Evolutionary conservation across 768 basidiomycete genomes (phyloP).

Genomic region (Tulasnella sp.): DNA sequence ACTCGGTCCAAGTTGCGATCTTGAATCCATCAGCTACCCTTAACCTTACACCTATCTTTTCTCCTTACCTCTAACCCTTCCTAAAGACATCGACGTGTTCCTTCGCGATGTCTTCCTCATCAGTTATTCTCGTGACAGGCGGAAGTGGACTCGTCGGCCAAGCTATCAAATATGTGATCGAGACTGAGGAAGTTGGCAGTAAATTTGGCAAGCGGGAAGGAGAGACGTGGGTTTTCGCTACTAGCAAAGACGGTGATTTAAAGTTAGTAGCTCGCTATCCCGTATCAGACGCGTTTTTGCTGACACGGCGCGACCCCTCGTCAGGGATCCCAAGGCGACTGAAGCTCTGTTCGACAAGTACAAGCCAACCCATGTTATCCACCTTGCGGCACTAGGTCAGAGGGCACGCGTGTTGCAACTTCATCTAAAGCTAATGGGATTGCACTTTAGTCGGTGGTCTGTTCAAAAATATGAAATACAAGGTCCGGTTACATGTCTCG

Average conservation of each 20-base stretch:
- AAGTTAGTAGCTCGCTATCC: constrained; percentile 35
- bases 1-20: neutral
- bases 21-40: neutral
- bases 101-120: neutral
- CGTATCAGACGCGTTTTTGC: neutral
- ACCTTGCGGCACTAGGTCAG: constrained; percentile 81
- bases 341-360: constrained; percentile 74
- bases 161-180: constrained; percentile 66
- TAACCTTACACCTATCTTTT: neutral
- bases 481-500: constrained; percentile 34
- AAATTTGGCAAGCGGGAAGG: constrained; percentile 62
- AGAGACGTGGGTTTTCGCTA: constrained; percentile 80
- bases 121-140: constrained; percentile 68
- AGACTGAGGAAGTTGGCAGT: constrained; percentile 66
- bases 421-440: neutral
- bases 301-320: neutral
- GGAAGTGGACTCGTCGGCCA: constrained; percentile 82
- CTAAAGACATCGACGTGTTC: neutral
- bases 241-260: constrained; percentile 72
- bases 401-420: neutral
- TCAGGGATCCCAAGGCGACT: constrained; percentile 60
- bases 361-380: constrained; percentile 92
- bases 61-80: neutral
- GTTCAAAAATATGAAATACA: constrained; percentile 93
- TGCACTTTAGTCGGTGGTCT: constrained; percentile 66